Base-by-base conservation (phyloP, 2,329 filamentous ascomycete genomes). In the Aspergillaceae sp. region DNA sequence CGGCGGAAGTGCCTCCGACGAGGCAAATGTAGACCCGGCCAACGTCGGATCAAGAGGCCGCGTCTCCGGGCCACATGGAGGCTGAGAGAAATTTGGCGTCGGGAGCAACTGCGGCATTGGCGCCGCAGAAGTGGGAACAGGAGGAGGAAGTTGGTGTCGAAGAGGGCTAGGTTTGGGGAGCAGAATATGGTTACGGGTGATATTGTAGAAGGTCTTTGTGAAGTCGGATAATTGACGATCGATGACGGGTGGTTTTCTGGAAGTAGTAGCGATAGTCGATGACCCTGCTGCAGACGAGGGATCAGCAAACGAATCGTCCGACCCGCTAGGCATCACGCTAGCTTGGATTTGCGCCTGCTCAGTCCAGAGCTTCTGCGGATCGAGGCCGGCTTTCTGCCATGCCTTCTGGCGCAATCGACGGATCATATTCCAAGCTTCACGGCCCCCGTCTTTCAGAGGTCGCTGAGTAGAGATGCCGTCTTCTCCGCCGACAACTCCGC, bases 381-480 rank as follows among this genome's bases (percentile, higher is more conserved):
- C 65, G 3, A 74, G 64, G 2, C 71, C 70, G 7, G 70, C 71
- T 50, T 69, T 72, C 48, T 71, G 67, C 71, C 71, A 74, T 40
- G 69, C 70, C 41, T 72, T 70, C 37, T 70, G 66, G 3, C 71
- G 69, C 19, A 74, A 61, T 10, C 69, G 60, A 30, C 69, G 66
- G 46, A 74, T 67, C 71, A 73, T 72, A 41, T 69, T 66, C 71
- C 71, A 74, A 7, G 70, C 71, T 57, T 74, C 70, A 40, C 66
- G 64, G n/a, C 71, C 71, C 10, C 71, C 71, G 43, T 74, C 71
- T 45, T 70, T 68, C 2, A 74, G 48, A 1, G 70, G 71, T 19
- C 70, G 57, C 43, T 69, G 66, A 1, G 65, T 66, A 4, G 68
- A 66, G 29, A 70, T 59, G 10, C 70, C 70, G 47, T 73, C 66